Evolutionary conservation across 345 rosid species (phyloP), one percentile per base, ranked within the genome.

Genomic region (Gossypium turneri): DNA sequence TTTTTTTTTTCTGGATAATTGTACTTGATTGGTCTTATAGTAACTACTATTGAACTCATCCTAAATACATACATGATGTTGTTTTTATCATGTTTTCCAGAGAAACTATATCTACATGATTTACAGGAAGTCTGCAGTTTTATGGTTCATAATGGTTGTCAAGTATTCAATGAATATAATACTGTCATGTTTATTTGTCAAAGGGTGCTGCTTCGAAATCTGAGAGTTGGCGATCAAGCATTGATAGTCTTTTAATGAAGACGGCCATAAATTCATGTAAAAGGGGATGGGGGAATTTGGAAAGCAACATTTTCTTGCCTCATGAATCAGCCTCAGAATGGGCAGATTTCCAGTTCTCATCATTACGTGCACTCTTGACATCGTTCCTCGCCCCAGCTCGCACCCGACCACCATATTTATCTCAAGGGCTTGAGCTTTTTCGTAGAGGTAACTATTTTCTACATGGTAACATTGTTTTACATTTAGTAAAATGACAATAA

Each of bases 151-250:
- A 19, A 10, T 17, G 19, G 17, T 47, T 60, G 38, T 24, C 15
- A 48, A 60, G 24, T 24, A 50, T 62, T 17, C 19, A n/a, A 48
- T 63, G 48, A 48, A 9, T 17, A 41, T 63, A 65, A 65, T 63
- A 12, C 12, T 47, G 51, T 45, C n/a, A 44, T 66, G 24, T 43
- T 53, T 48, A 64, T 73, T 61, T 77, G 72, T 64, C 56, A 43
- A 85, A 94, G 98, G 95, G 92, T 75, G 95, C 94, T 76, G 84
- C 88, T 61, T 62, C 85, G 76, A 84, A 85, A 81, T 86, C 93
- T 0, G 92, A 85, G 77, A 79, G 89, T 62, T 89, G 94, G 96
- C 85, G 90, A 72, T 79, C 89, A 73, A 77, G 80, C 45, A 81
- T 87, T 43, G 99, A 93, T 84, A 56, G 61, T 43, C 86, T 92